Evolutionary conservation across 2,329 filamentous ascomycete species (phyloP).

Genomic region (Fusarium newnesense): DNA sequence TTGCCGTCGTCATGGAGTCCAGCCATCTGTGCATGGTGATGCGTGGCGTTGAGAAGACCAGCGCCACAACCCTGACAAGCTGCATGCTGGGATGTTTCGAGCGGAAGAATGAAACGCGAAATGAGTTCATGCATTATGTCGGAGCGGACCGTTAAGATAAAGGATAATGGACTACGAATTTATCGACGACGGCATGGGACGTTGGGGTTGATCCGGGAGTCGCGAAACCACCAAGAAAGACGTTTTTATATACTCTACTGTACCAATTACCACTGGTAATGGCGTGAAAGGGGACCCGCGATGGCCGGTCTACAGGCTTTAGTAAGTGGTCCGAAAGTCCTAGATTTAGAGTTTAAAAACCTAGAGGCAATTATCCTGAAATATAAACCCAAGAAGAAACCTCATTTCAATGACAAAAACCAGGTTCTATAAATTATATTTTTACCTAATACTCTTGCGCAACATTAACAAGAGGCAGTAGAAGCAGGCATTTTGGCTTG

Average conservation of each 20-base stretch:
- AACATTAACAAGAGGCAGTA: too few species aligned
- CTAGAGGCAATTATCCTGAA: too few species aligned
- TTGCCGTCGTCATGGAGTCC: conserved; percentile 98
- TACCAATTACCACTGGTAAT: neutral
- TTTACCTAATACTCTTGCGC: too few species aligned
- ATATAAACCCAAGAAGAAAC: neutral
- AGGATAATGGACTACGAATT: neutral
- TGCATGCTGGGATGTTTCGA: conserved; percentile 98
- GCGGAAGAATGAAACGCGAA: conserved; percentile 89
- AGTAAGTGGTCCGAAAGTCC: neutral
- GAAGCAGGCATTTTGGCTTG: too few species aligned
- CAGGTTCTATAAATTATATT: too few species aligned
- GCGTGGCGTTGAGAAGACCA: conserved; percentile 95
- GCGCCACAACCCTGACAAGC: conserved; percentile 90
- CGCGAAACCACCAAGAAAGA: neutral
- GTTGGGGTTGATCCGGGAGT: neutral
- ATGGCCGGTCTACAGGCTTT: neutral
- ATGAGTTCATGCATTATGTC: conserved; percentile 90
- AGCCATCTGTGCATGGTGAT: conserved; percentile 99
- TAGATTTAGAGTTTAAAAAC: too few species aligned
- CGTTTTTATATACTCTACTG: neutral
- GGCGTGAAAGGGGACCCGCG: neutral
- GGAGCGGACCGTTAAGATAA: conserved; percentile 61
- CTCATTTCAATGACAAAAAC: neutral
- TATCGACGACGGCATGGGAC: neutral